A percentile compares a stretch with the other conserved stretches of the same genome.
Evolutionary conservation across 805 yeast species (phyloP).

Genomic region (Yarrowia keelungensis): DNA sequence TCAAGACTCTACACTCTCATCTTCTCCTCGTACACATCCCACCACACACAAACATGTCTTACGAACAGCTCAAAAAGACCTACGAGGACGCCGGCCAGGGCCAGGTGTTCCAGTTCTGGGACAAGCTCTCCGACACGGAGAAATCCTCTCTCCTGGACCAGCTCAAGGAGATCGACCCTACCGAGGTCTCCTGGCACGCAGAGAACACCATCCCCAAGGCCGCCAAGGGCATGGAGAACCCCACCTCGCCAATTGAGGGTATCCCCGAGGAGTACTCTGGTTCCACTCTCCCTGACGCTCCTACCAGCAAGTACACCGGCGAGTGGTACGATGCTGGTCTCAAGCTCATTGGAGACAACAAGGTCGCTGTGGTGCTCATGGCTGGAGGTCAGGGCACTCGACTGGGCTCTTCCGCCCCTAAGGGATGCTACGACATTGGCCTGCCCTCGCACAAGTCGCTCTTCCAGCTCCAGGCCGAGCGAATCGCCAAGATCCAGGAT

Average conservation of each 20-base stretch:
- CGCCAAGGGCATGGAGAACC: slow-evolving; percentile 30
- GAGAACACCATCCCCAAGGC: slow-evolving; percentile 42
- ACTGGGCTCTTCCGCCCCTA: slow-evolving; percentile 86
- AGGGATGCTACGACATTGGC: slow-evolving; percentile 90
- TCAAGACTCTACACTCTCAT: background rate
- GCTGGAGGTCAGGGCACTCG: slow-evolving; percentile 99
- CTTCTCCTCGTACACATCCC: slow-evolving; percentile 2
- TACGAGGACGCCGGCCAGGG: slow-evolving; percentile 52
- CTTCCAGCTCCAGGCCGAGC: slow-evolving; percentile 93
- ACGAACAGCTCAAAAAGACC: slow-evolving; percentile 37
- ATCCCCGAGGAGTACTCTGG: slow-evolving; percentile 48
- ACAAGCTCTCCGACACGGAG: slow-evolving; percentile 46
- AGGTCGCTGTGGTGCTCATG: slow-evolving; percentile 89
- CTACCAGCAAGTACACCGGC: slow-evolving; percentile 46
- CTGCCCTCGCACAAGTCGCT: slow-evolving; percentile 84
- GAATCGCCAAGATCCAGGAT: slow-evolving; percentile 67
- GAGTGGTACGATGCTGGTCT: slow-evolving; percentile 64
- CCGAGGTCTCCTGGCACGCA: slow-evolving; percentile 47
- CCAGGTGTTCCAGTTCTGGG: slow-evolving; percentile 53
- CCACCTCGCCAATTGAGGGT: slow-evolving; percentile 37
- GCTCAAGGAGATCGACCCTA: slow-evolving; percentile 51
- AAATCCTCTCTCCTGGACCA: slow-evolving; percentile 48
- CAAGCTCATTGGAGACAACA: slow-evolving; percentile 67
- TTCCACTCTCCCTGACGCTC: slow-evolving; percentile 47
- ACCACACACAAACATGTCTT: slow-evolving; percentile 33